Percentiles rank a stretch among this genome's conserved stretches.
Conservation (phyloP, 129 eudicot genomes). For the Cynara cardunculus region DNA sequence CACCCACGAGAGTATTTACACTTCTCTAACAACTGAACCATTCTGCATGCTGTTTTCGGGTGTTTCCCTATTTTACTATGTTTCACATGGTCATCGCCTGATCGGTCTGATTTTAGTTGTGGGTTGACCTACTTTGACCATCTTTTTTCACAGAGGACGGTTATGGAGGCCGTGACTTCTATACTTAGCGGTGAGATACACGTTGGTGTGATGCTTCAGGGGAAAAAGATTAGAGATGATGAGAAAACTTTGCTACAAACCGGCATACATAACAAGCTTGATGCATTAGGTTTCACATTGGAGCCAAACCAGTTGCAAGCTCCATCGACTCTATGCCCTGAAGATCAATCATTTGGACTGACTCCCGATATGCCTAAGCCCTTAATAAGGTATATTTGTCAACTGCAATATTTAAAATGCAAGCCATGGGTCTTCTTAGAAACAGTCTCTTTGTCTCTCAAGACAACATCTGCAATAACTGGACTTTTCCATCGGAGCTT, state of each 20-base stretch:
- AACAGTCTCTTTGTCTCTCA: neutral
- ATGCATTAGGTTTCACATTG: slow-evolving; percentile 72
- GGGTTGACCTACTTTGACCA: slow-evolving; percentile 17
- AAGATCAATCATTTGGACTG: slow-evolving; percentile 41
- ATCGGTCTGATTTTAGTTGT: neutral
- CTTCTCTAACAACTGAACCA: neutral
- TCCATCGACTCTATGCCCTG: slow-evolving; percentile 30
- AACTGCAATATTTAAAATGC: neutral
- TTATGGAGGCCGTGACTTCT: slow-evolving; percentile 86
- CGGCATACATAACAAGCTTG: slow-evolving; percentile 72
- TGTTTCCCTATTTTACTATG: neutral
- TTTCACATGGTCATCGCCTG: neutral
- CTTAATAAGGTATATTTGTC: slow-evolving; percentile 42
- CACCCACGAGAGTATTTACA: neutral
- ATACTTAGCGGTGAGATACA: slow-evolving; percentile 77
- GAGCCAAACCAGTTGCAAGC: slow-evolving; percentile 62
- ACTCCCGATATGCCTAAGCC: slow-evolving; percentile 45
- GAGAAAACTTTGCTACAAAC: slow-evolving; percentile 73
- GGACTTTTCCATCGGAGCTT: neutral
- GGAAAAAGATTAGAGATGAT: slow-evolving; percentile 87
- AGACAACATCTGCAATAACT: neutral
- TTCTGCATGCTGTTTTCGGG: neutral
- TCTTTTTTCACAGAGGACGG: slow-evolving; percentile 56
- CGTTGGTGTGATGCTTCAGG: slow-evolving; percentile 87
- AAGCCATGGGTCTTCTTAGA: neutral